These are phyloP conservation scores for Heliosperma pusillum DNA, from an alignment of 148 eudicot genomes.

Conservation along the genomic window DNA sequence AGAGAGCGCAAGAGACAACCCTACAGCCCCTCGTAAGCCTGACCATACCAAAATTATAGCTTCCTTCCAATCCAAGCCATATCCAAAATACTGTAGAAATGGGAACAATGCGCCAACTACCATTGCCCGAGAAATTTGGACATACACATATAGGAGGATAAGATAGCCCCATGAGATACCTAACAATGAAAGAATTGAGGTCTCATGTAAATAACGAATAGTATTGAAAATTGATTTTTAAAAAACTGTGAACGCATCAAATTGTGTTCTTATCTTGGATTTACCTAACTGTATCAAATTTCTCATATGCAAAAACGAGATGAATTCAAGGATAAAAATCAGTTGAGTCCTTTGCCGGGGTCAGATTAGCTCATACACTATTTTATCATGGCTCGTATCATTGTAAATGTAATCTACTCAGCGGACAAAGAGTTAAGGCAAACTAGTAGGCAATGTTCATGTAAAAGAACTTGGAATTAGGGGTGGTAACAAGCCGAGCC, in stretches of 20 bases:
- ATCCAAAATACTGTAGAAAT: constrained; percentile 66
- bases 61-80: constrained; percentile 97
- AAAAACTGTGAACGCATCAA: background rate
- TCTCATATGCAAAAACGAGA: background rate
- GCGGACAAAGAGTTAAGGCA: background rate
- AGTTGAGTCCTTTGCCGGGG: background rate
- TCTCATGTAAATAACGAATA: background rate
- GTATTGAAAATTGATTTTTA: background rate
- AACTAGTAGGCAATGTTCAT: background rate
- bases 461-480: background rate
- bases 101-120: constrained; percentile 78
- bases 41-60: constrained; percentile 82
- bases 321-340: background rate
- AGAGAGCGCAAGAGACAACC: constrained; percentile 83
- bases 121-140: constrained; percentile 63
- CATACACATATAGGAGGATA: constrained; percentile 68
- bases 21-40: constrained; percentile 93
- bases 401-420: background rate
- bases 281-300: background rate
- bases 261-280: background rate
- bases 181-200: constrained; percentile 25
- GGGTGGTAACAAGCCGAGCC: too few relatives aligned
- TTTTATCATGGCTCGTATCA: background rate
- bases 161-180: constrained; percentile 87
- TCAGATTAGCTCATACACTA: background rate